Conservation (phyloP, 2,329 filamentous ascomycete species). For the Diplodia scrobiculata region DNA sequence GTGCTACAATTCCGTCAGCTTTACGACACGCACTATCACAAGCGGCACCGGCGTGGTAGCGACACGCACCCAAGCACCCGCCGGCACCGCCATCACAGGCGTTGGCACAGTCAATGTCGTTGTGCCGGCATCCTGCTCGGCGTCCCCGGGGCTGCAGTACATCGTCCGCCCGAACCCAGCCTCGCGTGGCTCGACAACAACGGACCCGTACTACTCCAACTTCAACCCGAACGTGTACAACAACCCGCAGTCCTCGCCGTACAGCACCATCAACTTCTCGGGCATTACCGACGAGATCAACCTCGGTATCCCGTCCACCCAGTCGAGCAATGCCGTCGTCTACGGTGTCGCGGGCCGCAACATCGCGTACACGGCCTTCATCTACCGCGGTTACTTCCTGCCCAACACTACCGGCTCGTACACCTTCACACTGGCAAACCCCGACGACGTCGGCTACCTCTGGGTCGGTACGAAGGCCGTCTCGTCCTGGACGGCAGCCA, state of each 20-base stretch:
- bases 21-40: neutral
- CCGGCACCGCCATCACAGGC: neutral
- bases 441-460: neutral
- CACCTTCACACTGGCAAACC: neutral
- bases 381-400: constrained; percentile 4
- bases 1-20: neutral
- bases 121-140: constrained; percentile 2
- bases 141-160: neutral
- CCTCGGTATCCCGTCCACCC: neutral
- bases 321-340: neutral
- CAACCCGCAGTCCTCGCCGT: neutral
- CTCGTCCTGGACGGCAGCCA: neutral
- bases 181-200: neutral
- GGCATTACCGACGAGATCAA: neutral
- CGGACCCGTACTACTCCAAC: neutral
- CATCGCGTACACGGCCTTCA: neutral
- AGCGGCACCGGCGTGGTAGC: neutral
- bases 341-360: neutral
- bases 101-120: neutral
- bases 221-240: constrained; percentile 2
- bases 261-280: neutral
- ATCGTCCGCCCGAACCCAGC: neutral
- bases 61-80: neutral
- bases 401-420: neutral
- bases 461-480: neutral